phyloP scores from a whole-genome alignment of 441 rosid genomes.

The Euphorbia corollata region DNA sequence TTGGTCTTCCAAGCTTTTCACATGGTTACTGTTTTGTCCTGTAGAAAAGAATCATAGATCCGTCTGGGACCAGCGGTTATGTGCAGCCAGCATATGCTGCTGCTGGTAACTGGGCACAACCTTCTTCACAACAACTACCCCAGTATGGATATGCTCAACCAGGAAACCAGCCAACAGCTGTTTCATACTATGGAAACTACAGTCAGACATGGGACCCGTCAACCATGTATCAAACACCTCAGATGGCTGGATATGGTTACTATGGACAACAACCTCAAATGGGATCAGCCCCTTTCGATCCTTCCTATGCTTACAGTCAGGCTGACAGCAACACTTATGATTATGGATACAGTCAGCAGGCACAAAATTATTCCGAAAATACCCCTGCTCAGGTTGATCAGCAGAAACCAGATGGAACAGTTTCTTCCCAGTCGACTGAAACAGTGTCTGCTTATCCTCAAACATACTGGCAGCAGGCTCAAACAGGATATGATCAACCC shows the following conservation, averaged over 20 bases:
- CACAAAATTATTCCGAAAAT: constrained; percentile 18
- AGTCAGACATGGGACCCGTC: constrained; percentile 18
- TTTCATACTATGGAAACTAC: constrained; percentile 18
- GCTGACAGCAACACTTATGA: constrained; percentile 13
- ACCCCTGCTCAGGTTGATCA: constrained; percentile 17
- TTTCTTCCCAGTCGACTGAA: constrained; percentile 15
- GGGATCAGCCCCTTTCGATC: constrained; percentile 21
- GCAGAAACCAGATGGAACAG: constrained; percentile 12
- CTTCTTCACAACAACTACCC: constrained; percentile 18
- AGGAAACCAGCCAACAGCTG: constrained; percentile 17
- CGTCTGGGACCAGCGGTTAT: constrained; percentile 15
- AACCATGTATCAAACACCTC: constrained; percentile 17
- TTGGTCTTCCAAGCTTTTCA: background rate
- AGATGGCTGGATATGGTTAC: constrained; percentile 22
- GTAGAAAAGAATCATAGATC: constrained; percentile 22
- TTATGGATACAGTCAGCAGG: constrained; percentile 16
- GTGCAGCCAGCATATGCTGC: constrained; percentile 15
- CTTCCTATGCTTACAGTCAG: constrained; percentile 19
- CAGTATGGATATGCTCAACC: constrained; percentile 25
- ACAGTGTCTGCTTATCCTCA: constrained; percentile 18
- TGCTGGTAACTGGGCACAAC: constrained; percentile 19
- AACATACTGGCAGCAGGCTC: constrained; percentile 17
- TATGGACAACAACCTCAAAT: constrained; percentile 24
- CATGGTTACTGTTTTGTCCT: background rate
- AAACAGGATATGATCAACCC: constrained; percentile 21